phyloP scores from a whole-genome alignment of 2,329 filamentous ascomycete genomes.

The Metarhizium anisopliae region DNA sequence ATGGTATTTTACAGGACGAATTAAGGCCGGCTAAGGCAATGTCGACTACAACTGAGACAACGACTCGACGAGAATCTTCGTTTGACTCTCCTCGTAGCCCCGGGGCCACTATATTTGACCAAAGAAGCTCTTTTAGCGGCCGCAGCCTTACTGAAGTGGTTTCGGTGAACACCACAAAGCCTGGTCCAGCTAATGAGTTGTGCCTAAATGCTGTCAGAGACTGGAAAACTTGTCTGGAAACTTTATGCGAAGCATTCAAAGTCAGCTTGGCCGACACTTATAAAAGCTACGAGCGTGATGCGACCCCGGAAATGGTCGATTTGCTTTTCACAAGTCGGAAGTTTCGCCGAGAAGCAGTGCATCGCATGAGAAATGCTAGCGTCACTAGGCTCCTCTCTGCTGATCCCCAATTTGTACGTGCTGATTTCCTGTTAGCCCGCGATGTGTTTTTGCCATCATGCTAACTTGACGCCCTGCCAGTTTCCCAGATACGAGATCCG shows the following conservation, averaged over 20 bases:
- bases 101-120: conserved; percentile 18
- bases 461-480: conserved; percentile 10
- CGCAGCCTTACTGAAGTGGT: conserved; percentile 24
- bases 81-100: conserved; percentile 23
- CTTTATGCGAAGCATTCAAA: conserved; percentile 30
- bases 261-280: conserved; percentile 35
- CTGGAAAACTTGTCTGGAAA: conserved; percentile 34
- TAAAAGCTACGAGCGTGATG: conserved; percentile 33
- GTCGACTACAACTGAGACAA: conserved; percentile 14
- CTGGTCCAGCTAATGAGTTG: conserved; percentile 17
- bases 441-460: not conserved
- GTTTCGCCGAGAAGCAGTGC: conserved; percentile 32
- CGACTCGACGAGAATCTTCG: conserved; percentile 19
- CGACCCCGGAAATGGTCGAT: conserved; percentile 33
- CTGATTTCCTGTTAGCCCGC: too few relatives aligned
- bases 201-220: conserved; percentile 32
- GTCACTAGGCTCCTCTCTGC: conserved; percentile 33
- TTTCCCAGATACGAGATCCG: conserved; percentile 37
- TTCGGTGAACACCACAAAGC: conserved; percentile 14
- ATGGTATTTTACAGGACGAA: conserved; percentile 30
- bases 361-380: conserved; percentile 36
- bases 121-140: conserved; percentile 28
- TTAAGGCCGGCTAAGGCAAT: conserved; percentile 18
- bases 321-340: conserved; percentile 31
- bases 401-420: conserved; percentile 32